Conservation (phyloP, 2,329 filamentous ascomycete genomes). For the Hypoxylon sp. region DNA sequence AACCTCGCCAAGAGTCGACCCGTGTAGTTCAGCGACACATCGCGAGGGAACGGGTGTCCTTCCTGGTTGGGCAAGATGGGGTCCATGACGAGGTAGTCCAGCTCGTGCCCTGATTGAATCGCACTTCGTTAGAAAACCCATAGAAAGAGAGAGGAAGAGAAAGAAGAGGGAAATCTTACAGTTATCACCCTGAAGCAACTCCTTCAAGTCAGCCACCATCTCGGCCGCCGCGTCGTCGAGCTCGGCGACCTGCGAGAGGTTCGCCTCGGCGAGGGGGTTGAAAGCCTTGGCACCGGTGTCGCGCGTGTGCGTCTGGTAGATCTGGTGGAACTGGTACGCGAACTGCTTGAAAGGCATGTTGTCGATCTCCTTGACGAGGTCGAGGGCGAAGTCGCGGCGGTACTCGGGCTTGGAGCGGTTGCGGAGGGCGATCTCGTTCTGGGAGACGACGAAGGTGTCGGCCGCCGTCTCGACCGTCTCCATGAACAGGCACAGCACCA, state of each 20-base stretch:
- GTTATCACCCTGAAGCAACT: slow-evolving; percentile 53
- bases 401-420: slow-evolving; percentile 49
- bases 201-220: slow-evolving; percentile 56
- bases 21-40: slow-evolving; percentile 60
- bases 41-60: slow-evolving; percentile 56
- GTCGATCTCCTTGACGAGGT: slow-evolving; percentile 60
- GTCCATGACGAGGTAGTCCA: slow-evolving; percentile 57
- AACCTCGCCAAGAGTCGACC: slow-evolving; percentile 64
- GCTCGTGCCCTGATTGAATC: slow-evolving; percentile 47
- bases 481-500: slow-evolving; percentile 67
- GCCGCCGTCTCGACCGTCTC: slow-evolving; percentile 63
- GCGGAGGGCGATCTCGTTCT: slow-evolving; percentile 59
- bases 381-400: slow-evolving; percentile 55
- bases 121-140: slow-evolving; percentile 19
- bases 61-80: slow-evolving; percentile 57
- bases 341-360: slow-evolving; percentile 69
- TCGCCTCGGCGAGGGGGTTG: slow-evolving; percentile 62
- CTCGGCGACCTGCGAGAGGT: slow-evolving; percentile 50
- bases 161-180: slow-evolving; percentile 51
- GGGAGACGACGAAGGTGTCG: slow-evolving; percentile 60
- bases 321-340: slow-evolving; percentile 66
- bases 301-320: slow-evolving; percentile 65
- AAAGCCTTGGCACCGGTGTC: slow-evolving; percentile 60
- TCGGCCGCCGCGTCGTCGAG: slow-evolving; percentile 57
- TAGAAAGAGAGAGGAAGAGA: neutral